Evolutionary conservation across 2,329 filamentous ascomycete genomes (phyloP), one percentile per base, ranked within the genome.

Genomic region (Cercospora beticola): DNA sequence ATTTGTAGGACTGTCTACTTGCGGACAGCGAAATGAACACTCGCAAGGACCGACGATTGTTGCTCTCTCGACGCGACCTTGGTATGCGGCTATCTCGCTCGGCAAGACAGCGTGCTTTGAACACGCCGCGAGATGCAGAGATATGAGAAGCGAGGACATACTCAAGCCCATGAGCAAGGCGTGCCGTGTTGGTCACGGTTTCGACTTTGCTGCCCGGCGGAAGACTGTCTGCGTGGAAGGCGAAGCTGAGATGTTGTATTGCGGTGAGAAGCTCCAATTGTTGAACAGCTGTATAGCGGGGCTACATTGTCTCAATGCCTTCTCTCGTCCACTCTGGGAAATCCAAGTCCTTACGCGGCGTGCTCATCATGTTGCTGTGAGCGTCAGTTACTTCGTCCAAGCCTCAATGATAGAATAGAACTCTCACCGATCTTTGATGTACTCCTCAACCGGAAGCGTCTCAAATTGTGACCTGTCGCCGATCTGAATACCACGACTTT

Each of bases 391-490:
- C 4, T 21, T 18, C 7, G 58, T 16, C 2, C n/a, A 16, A 64
- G 49, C 54, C 6, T 26, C n/a, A 3, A 7, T 4, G 4, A 6
- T 12, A 10, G 3, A 7, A n/a, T 12, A n/a, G 8, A 1, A 33
- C 40, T 54, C 60, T 40, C n/a, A 68, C 66, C 66, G 58, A 65
- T 81, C 72, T 58, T 71, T 75, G 68, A 81, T 80, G 78, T 82
- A 83, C 62, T 79, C 73, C 33, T 74, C 69, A 30, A 78, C 64
- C 1, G 76, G 79, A 33, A 83, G 70, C 2, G 74, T 75, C 72
- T 82, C 76, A 16, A 80, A 80, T 62, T 82, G 80, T 65, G 78
- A 80, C 28, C 79, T 67, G 59, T 79, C 72, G 5, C 81, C 81
- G 75, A 82, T 80, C 58, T 76, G 72, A 14, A 81, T 76, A 0